Conservation (phyloP, 768 basidiomycete genomes). For the Psilocybe cubensis region DNA sequence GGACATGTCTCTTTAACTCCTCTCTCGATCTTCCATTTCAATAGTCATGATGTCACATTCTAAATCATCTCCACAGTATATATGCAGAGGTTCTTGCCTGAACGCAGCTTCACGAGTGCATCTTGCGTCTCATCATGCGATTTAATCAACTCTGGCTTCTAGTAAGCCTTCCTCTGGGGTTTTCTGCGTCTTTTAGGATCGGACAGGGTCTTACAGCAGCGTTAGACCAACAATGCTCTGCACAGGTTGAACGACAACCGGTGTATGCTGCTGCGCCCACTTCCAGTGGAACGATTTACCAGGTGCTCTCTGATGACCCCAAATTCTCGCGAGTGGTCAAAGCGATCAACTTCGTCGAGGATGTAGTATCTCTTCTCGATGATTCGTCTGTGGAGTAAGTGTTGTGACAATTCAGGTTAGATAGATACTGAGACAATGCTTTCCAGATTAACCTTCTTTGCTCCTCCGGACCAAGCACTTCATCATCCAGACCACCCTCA, state of each 20-base stretch:
- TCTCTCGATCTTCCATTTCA: too few species aligned
- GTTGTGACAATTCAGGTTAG: background rate
- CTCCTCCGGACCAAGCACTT: constrained; percentile 50
- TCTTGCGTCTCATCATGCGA: constrained; percentile 7
- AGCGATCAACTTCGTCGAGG: constrained; percentile 41
- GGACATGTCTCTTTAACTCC: too few species aligned
- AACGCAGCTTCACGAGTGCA: background rate
- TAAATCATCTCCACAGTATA: background rate
- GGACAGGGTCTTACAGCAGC: background rate
- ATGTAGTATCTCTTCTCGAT: constrained; percentile 40
- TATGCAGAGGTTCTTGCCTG: background rate
- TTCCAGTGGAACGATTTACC: constrained; percentile 21
- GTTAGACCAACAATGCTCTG: background rate
- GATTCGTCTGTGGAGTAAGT: constrained; percentile 40
- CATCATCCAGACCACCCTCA: constrained; percentile 24
- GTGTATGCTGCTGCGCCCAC: constrained; percentile 1
- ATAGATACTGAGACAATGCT: background rate
- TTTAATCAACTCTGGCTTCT: constrained; percentile 11
- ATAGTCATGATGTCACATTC: constrained; percentile 6
- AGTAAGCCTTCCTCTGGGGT: constrained; percentile 1
- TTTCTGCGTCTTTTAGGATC: background rate
- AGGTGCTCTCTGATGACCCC: constrained; percentile 21
- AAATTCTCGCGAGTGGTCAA: constrained; percentile 43
- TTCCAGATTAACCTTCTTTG: constrained; percentile 57
- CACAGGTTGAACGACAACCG: constrained; percentile 11